These are phyloP conservation scores for Phytophthora parvispora DNA, from an alignment of 352 stramenopile species.

Conservation along the genomic window DNA sequence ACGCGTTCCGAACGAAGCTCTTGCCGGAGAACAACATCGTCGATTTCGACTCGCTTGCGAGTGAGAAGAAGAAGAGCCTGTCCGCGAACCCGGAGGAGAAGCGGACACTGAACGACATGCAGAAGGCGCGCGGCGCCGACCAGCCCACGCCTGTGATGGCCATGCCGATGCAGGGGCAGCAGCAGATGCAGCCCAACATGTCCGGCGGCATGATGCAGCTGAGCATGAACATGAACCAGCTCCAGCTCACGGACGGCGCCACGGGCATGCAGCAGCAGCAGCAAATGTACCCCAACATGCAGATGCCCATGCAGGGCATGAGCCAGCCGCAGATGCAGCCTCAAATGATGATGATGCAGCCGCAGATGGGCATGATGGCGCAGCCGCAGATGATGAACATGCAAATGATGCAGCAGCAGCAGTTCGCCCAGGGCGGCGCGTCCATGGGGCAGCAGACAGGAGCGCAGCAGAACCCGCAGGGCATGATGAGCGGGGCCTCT, in stretches of 20 bases:
- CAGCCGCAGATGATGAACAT: slow-evolving; percentile 49
- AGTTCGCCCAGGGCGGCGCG: slow-evolving; percentile 21
- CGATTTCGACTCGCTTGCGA: slow-evolving; percentile 62
- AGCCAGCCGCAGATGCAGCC: slow-evolving; percentile 41
- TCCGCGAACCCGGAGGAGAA: slow-evolving; percentile 41
- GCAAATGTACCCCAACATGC: slow-evolving; percentile 51
- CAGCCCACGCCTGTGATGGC: slow-evolving; percentile 54
- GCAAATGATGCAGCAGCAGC: slow-evolving; percentile 34
- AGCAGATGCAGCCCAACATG: slow-evolving; percentile 35
- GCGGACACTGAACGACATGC: slow-evolving; percentile 69
- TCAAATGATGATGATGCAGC: slow-evolving; percentile 57
- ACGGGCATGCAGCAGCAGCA: slow-evolving; percentile 45
- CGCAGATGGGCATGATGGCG: slow-evolving; percentile 51
- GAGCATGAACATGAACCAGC: slow-evolving; percentile 46
- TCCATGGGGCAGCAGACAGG: slow-evolving; percentile 13
- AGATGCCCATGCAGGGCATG: slow-evolving; percentile 39
- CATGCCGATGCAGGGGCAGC: slow-evolving; percentile 43
- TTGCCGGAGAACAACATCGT: slow-evolving; percentile 79
- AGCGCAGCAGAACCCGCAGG: slow-evolving; percentile 11
- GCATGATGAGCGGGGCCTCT: slow-evolving; percentile 5
- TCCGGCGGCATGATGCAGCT: slow-evolving; percentile 45
- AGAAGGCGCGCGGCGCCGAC: slow-evolving; percentile 48
- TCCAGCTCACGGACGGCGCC: slow-evolving; percentile 36
- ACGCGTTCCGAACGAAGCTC: slow-evolving; percentile 57
- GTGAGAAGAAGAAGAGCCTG: slow-evolving; percentile 59